These are phyloP conservation scores for Boletus speciosus DNA, from an alignment of 768 basidiomycete genomes.

Conservation along the genomic window DNA sequence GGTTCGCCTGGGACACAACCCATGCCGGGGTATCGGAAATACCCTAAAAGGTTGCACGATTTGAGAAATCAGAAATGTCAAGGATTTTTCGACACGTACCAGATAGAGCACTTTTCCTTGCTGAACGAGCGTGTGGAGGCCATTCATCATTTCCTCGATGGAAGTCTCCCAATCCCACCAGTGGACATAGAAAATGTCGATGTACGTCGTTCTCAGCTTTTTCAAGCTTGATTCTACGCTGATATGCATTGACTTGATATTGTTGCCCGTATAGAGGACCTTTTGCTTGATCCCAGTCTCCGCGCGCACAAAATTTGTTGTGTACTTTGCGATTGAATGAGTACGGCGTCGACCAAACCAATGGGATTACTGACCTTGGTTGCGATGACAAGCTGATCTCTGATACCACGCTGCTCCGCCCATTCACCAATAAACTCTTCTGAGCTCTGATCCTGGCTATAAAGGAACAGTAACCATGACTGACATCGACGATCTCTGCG, in stretches of 20 bases:
- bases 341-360: background rate
- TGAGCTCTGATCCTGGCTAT: constrained; percentile 38
- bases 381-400: constrained; percentile 46
- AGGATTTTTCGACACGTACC: constrained; percentile 5
- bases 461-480: background rate
- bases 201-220: constrained; percentile 38
- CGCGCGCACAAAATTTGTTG: constrained; percentile 18
- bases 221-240: constrained; percentile 32
- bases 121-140: constrained; percentile 39
- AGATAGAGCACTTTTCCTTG: constrained; percentile 44
- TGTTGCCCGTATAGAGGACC: constrained; percentile 47
- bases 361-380: constrained; percentile 30
- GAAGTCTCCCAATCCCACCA: constrained; percentile 46
- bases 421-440: constrained; percentile 49
- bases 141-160: constrained; percentile 46
- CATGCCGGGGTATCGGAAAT: constrained; percentile 46
- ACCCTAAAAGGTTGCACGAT: constrained; percentile 25
- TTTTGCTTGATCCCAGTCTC: constrained; percentile 26
- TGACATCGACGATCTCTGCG: background rate
- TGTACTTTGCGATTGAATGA: constrained; percentile 16
- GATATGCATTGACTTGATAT: constrained; percentile 40
- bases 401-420: constrained; percentile 38
- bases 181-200: constrained; percentile 56
- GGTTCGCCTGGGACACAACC: constrained; percentile 47
- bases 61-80: background rate